Evolutionary conservation across 768 basidiomycete species (phyloP).

Genomic region (Xerocomellus dryophilus): DNA sequence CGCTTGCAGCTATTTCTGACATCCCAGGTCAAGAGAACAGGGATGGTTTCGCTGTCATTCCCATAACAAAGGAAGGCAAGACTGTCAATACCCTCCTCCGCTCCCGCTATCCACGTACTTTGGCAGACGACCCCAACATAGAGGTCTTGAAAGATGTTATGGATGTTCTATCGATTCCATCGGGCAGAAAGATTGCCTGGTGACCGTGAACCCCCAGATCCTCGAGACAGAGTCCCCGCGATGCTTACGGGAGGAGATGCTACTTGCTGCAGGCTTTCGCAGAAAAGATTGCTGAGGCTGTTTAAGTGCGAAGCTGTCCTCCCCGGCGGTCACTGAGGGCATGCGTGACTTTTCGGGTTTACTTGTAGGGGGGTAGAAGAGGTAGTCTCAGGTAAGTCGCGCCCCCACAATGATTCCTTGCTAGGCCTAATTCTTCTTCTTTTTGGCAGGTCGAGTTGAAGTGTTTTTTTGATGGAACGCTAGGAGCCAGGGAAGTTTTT

Average conservation of each 20-base stretch:
- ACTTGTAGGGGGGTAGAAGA: neutral
- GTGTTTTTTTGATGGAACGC: neutral
- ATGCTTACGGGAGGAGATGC: neutral
- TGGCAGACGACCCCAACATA: neutral
- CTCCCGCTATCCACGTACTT: too few relatives aligned
- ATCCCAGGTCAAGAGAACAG: neutral
- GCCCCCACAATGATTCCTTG: too few relatives aligned
- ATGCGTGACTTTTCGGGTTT: neutral
- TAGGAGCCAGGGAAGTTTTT: too few relatives aligned
- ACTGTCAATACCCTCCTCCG: too few relatives aligned
- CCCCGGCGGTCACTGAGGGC: neutral
- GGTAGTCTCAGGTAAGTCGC: neutral
- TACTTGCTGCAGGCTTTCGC: neutral
- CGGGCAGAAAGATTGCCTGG: neutral
- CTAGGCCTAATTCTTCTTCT: neutral
- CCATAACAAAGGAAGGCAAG: too few relatives aligned
- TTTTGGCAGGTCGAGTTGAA: neutral
- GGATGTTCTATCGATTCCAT: neutral
- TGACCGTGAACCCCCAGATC: neutral
- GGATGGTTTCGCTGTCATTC: too few relatives aligned
- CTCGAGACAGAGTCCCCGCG: neutral
- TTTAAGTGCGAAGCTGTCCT: neutral
- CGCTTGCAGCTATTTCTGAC: neutral
- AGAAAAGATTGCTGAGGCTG: neutral
- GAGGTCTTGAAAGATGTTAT: neutral